A percentile compares a stretch with the other conserved stretches of the same genome.
Conservation (phyloP, 805 yeast species). For the Candida nonsorbophila region DNA sequence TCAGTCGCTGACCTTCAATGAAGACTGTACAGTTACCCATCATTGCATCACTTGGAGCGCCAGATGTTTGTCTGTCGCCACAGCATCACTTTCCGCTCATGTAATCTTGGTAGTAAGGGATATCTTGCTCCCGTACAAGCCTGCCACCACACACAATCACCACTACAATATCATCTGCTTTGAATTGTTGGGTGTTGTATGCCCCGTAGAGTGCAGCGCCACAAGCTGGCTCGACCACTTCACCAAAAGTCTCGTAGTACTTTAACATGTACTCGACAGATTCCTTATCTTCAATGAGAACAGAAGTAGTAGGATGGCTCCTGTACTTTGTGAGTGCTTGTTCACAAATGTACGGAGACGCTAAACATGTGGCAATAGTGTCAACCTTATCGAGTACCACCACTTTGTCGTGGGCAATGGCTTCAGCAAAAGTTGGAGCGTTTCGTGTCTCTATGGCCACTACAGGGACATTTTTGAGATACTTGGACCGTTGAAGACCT, state of each 20-base stretch:
- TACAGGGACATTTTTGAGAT: constrained; percentile 14
- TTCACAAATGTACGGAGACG: constrained; percentile 20
- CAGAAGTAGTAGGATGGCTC: constrained; percentile 10
- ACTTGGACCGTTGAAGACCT: constrained; percentile 15
- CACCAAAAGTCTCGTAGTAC: constrained; percentile 16
- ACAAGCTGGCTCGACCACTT: constrained; percentile 29
- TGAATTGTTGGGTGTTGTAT: constrained; percentile 6
- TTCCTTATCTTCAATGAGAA: constrained; percentile 19
- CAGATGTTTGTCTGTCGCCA: too few relatives aligned
- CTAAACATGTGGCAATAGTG: constrained; percentile 23
- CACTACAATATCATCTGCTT: constrained; percentile 18
- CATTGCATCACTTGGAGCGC: too few relatives aligned
- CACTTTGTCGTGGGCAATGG: constrained; percentile 14
- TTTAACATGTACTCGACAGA: constrained; percentile 17
- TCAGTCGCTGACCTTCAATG: too few relatives aligned
- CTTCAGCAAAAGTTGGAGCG: constrained; percentile 17
- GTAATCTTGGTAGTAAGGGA: too few relatives aligned
- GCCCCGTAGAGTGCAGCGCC: constrained; percentile 21
- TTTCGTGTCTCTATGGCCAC: constrained; percentile 22
- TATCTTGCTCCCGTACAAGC: constrained; percentile 5
- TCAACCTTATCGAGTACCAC: constrained; percentile 13
- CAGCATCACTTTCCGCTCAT: too few relatives aligned
- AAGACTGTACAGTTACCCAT: too few relatives aligned
- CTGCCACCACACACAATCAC: constrained; percentile 27
- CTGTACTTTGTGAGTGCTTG: constrained; percentile 13